Evolutionary conservation across 805 yeast genomes (phyloP).

Genomic region (Hanseniaspora jakobsenii): DNA sequence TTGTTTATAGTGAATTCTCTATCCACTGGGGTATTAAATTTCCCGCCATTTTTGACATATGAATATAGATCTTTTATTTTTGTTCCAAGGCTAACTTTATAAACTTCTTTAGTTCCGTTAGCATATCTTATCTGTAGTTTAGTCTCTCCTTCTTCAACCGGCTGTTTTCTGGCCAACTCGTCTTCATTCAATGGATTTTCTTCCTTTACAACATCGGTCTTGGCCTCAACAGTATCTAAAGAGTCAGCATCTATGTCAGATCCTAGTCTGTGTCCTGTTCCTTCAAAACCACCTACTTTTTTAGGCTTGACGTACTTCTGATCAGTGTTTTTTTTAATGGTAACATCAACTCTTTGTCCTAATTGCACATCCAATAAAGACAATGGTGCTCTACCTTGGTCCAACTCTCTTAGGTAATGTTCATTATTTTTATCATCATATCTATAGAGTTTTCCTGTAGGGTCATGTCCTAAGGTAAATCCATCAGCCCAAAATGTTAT

Average conservation of each 20-base stretch:
- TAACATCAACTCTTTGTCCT: conserved; percentile 89
- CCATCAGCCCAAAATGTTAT: conserved; percentile 96
- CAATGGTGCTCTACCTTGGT: conserved; percentile 84
- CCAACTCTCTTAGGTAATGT: conserved; percentile 62
- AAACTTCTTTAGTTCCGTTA: conserved; percentile 58
- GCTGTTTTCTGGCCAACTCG: conserved; percentile 21
- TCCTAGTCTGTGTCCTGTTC: conserved; percentile 77
- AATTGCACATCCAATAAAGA: conserved; percentile 66
- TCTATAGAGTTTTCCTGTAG: conserved; percentile 55
- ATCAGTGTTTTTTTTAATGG: conserved; percentile 66
- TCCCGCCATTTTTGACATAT: conserved; percentile 37
- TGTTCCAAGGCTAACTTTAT: conserved; percentile 52
- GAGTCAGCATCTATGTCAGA: conserved; percentile 72
- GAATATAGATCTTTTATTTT: conserved; percentile 56
- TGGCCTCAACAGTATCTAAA: conserved; percentile 14
- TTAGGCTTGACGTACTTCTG: conserved; percentile 71
- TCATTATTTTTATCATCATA: conserved; percentile 91
- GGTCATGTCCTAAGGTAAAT: conserved; percentile 74
- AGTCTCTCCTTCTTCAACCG: conserved; percentile 45
- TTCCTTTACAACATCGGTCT: neutral
- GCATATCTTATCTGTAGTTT: conserved; percentile 74
- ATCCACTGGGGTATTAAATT: conserved; percentile 30
- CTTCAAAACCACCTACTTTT: conserved; percentile 56
- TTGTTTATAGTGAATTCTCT: conserved; percentile 57
- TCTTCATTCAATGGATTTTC: conserved; percentile 17